Evolutionary conservation across 371 early-diverging fungal species (phyloP).

Genomic region (Mortierella sp.): DNA sequence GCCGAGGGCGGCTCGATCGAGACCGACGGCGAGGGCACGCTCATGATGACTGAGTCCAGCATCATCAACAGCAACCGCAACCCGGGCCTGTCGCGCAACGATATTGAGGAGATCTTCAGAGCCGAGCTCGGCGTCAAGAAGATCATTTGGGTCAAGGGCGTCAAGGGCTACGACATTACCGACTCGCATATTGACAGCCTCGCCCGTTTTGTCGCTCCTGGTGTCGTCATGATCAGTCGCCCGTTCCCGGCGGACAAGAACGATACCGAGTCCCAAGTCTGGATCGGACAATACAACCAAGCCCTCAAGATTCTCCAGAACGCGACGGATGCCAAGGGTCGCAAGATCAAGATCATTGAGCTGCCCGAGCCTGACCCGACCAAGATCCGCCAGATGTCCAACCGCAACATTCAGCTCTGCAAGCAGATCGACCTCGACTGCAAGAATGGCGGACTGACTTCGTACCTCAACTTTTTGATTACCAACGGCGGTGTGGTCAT

Average conservation of each 20-base stretch:
- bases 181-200: constrained; percentile 41
- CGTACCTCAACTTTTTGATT: constrained; percentile 34
- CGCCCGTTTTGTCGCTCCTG: constrained; percentile 40
- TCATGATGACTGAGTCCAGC: constrained; percentile 37
- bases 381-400: constrained; percentile 23
- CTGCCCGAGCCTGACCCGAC: constrained; percentile 23
- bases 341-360: constrained; percentile 23
- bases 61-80: constrained; percentile 42
- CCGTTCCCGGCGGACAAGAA: constrained; percentile 23
- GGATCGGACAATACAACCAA: constrained; percentile 30
- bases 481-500: constrained; percentile 30
- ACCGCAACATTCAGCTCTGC: constrained; percentile 21
- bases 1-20: constrained; percentile 40
- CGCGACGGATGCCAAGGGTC: constrained; percentile 32
- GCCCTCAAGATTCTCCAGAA: constrained; percentile 18
- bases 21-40: constrained; percentile 43
- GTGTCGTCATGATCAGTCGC: constrained; percentile 33
- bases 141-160: constrained; percentile 40
- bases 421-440: constrained; percentile 18
- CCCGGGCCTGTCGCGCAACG: constrained; percentile 27
- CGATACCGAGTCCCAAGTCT: constrained; percentile 29
- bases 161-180: constrained; percentile 42
- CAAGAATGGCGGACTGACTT: constrained; percentile 28
- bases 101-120: constrained; percentile 26
- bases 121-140: constrained; percentile 23